Evolutionary conservation across 176 grass and related monocot genomes (phyloP), one percentile per base, ranked within the genome.

Genomic region (Aegilops bicornis): DNA sequence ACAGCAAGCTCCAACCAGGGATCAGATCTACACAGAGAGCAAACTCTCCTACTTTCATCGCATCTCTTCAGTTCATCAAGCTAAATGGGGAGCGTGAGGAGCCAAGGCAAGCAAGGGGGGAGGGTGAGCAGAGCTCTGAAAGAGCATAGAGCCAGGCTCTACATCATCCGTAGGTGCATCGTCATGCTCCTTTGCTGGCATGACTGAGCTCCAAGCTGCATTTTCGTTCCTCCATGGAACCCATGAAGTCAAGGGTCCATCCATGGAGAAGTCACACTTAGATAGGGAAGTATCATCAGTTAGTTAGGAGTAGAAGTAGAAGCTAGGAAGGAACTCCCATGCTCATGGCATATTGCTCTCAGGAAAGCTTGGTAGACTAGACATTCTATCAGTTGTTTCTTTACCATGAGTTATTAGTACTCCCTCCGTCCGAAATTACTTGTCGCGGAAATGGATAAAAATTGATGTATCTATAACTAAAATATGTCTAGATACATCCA

Each of bases 161-260:
- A 94, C 40, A 88, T 97, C 68, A 92, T 97, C 67, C 54, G 92
- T 12, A 79, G 89, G 17, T 97, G 94, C 84, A 86, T 97, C 79
- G 39, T 94, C 67, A 94, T 94, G 91, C 94, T 97, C 58, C 85
- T 94, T 33, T 94, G 92, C 61, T 97, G 85, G 79, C 91, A 94
- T 79, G 92, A 92, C 77, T 90, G 82, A 94, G 73, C 25, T 78
- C 72, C 33, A 10, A 35, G 8, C 43, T 4, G 12, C 31, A 59
- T 81, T 87, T 64, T 81, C 32, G 32, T 33, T 33, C 64, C 81
- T 90, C 27, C 89, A 71, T 71, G 35, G 23, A 50, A 78, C 16
- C 50, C 50, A 52, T 78, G 73, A 45, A 16, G 43, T 70, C 78
- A 71, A 69, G 77, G 30, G 60, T 85, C 29, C 77, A 85, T 77